phyloP scores from a whole-genome alignment of 1,139 yeast species.

The Pichia sp. region DNA sequence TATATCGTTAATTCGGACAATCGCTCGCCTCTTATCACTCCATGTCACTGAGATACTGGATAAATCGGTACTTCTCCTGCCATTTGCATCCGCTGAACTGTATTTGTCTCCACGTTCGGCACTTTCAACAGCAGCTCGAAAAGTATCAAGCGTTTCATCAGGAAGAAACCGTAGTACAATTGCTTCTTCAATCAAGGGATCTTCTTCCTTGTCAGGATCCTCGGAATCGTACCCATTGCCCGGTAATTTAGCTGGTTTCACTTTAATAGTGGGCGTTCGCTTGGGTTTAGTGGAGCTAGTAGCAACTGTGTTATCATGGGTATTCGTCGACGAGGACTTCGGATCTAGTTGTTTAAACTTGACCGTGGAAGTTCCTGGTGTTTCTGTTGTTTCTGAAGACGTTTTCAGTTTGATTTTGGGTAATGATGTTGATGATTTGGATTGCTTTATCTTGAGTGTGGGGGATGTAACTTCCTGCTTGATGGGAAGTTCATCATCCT shows the following conservation, averaged over 20 bases:
- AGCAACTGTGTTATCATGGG: not conserved
- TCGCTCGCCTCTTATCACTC: constrained; percentile 76
- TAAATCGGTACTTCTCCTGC: constrained; percentile 41
- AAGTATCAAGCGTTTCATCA: constrained; percentile 69
- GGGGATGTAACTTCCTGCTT: constrained; percentile 10
- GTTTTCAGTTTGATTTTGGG: constrained; percentile 34
- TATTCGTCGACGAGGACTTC: constrained; percentile 1
- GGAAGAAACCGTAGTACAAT: constrained; percentile 74
- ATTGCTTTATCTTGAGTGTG: constrained; percentile 1
- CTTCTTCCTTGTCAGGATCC: constrained; percentile 94
- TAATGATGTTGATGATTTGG: constrained; percentile 2
- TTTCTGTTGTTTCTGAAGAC: constrained; percentile 11
- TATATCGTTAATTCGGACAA: constrained; percentile 50
- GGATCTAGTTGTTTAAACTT: constrained; percentile 25
- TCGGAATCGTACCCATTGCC: constrained; percentile 98
- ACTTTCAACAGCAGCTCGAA: constrained; percentile 74
- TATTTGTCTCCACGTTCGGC: constrained; percentile 36
- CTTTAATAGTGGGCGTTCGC: constrained; percentile 59
- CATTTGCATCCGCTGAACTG: not conserved
- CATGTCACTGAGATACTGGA: constrained; percentile 71
- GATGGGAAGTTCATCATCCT: not conserved
- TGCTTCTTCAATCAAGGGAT: constrained; percentile 87
- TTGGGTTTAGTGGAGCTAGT: constrained; percentile 12
- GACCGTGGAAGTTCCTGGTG: constrained; percentile 20
- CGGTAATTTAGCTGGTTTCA: constrained; percentile 79